phyloP scores from a whole-genome alignment of 352 stramenopile species.

The Phytophthora kernoviae region DNA sequence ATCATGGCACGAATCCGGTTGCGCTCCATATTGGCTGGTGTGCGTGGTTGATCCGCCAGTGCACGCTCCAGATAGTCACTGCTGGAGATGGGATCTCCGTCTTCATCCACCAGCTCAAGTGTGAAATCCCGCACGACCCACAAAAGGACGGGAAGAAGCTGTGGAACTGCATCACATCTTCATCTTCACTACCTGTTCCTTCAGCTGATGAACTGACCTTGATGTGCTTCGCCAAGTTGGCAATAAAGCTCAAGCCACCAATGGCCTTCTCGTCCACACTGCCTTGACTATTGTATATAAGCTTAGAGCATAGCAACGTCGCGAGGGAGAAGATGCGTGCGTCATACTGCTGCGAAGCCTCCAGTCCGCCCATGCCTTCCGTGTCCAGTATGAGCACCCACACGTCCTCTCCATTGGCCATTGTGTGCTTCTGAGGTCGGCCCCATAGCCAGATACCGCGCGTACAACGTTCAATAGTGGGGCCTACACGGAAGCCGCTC shows the following conservation, averaged over 20 bases:
- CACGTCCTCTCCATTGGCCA: conserved; percentile 69
- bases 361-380: conserved; percentile 85
- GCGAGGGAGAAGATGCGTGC: conserved; percentile 88
- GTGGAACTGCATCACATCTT: conserved; percentile 78
- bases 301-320: conserved; percentile 83
- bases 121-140: conserved; percentile 91
- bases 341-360: conserved; percentile 87
- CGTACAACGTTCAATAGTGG: conserved; percentile 84
- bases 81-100: conserved; percentile 78
- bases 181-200: conserved; percentile 40
- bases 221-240: conserved; percentile 88
- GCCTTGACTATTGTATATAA: conserved; percentile 90
- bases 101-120: conserved; percentile 84
- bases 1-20: conserved; percentile 86
- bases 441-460: conserved; percentile 90
- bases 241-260: conserved; percentile 83
- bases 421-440: conserved; percentile 58
- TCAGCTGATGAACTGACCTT: conserved; percentile 60
- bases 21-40: conserved; percentile 69
- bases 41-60: conserved; percentile 72
- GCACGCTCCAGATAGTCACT: conserved; percentile 85
- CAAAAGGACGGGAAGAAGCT: conserved; percentile 89
- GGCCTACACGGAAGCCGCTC: conserved; percentile 80
- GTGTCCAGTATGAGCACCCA: conserved; percentile 89
- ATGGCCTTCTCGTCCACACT: conserved; percentile 89